Percentiles rank a stretch among this genome's conserved stretches.
Evolutionary conservation across 805 yeast genomes (phyloP).

Genomic region (Schizosaccharomyces lindneri): DNA sequence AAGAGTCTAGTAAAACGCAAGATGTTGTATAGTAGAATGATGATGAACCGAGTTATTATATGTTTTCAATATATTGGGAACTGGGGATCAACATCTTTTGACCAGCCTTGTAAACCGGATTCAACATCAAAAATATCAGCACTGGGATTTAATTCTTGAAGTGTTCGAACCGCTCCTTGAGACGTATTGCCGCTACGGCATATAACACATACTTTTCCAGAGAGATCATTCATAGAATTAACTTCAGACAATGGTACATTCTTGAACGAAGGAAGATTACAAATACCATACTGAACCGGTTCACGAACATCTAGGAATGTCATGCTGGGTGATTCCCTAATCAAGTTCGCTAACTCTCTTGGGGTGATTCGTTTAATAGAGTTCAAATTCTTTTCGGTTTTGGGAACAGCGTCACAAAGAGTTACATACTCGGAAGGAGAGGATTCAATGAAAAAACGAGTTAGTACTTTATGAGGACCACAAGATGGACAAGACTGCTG

Average conservation of each 20-base stretch:
- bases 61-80: constrained; percentile 39
- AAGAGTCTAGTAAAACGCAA: not conserved
- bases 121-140: constrained; percentile 30
- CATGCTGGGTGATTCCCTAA: constrained; percentile 10
- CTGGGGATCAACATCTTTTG: constrained; percentile 28
- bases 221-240: constrained; percentile 6
- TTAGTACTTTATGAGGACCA: constrained; percentile 28
- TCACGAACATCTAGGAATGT: constrained; percentile 62
- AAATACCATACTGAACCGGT: constrained; percentile 44
- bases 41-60: not conserved
- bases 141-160: constrained; percentile 25
- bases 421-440: constrained; percentile 35
- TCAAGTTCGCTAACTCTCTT: constrained; percentile 14
- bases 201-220: constrained; percentile 27
- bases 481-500: constrained; percentile 40
- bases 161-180: constrained; percentile 37
- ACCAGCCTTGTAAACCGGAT: constrained; percentile 62
- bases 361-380: constrained; percentile 24
- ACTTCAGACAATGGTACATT: constrained; percentile 29
- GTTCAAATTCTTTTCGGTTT: constrained; percentile 14
- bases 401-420: constrained; percentile 34
- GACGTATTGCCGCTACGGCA: constrained; percentile 89
- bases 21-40: not conserved
- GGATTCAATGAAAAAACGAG: constrained; percentile 22
- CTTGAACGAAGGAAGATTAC: constrained; percentile 30